These are phyloP conservation scores for Choanephora cucurbitarum DNA, from an alignment of 371 early-diverging fungal species.

Conservation along the genomic window DNA sequence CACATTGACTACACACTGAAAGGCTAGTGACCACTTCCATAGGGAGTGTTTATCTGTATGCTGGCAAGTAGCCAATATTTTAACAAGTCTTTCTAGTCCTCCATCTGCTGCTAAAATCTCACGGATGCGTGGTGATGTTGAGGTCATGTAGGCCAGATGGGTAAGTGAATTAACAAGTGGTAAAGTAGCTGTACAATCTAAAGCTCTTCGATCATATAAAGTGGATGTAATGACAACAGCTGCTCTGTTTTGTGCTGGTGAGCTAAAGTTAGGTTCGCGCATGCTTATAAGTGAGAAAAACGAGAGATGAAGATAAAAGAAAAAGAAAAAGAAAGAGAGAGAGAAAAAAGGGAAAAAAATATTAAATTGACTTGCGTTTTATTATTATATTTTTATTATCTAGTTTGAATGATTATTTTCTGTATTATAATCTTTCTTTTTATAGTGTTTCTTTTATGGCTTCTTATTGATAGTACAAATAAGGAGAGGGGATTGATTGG, in stretches of 20 bases:
- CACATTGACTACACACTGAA: constrained; percentile 82
- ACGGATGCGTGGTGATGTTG: constrained; percentile 76
- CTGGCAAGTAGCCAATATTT: constrained; percentile 68
- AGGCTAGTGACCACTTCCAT: constrained; percentile 82
- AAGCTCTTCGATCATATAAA: constrained; percentile 88
- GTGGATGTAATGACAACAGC: constrained; percentile 76
- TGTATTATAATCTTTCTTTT: neutral
- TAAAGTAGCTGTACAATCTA: constrained; percentile 83
- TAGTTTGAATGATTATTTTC: too few species aligned
- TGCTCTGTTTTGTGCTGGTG: constrained; percentile 72
- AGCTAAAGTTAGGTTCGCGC: constrained; percentile 81
- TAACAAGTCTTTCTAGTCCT: constrained; percentile 81
- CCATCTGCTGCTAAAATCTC: constrained; percentile 84
- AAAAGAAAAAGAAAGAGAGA: constrained; percentile 3
- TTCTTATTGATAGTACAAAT: neutral
- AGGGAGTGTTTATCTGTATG: constrained; percentile 67
- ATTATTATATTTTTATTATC: too few species aligned
- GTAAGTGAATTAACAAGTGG: constrained; percentile 85
- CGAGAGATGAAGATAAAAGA: constrained; percentile 1
- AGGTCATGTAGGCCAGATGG: constrained; percentile 81
- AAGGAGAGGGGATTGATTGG: too few species aligned
- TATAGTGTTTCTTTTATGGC: constrained; percentile 1
- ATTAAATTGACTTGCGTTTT: neutral
- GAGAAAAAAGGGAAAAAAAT: constrained; percentile 4
- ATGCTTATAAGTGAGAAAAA: constrained; percentile 36